Evolutionary conservation across 192 early-diverging fungal genomes (phyloP), one percentile per base, ranked within the genome.

Genomic region (Backusella liffmaniae): DNA sequence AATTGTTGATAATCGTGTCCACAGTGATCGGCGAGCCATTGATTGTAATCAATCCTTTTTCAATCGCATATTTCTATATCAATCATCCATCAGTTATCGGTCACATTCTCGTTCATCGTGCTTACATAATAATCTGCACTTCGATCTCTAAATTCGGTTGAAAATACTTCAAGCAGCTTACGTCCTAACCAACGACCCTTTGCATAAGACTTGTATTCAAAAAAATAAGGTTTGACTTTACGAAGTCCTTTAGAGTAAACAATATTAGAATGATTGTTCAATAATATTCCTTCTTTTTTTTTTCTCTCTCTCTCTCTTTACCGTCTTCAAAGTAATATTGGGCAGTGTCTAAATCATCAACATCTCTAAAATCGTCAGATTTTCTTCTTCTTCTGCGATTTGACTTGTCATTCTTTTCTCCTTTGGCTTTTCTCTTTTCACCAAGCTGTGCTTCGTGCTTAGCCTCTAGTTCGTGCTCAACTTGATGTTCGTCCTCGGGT

Each of bases 151-250:
- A 99, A 99, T 81, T 99, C 98, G 12, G 84, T 88, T 77, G 78
- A 74, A 73, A 98, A 97, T 12, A 97, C 88, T 23, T 96, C 91
- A n/a, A 91, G 82, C n/a, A 99, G 66, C 0, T 82, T 80, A 8
- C 90, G 86, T 10, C 90, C 89, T 4, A 94, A 75, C 98, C 98
- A 99, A 10, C 98, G 90, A 16, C 94, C 93, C 80, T 98, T 98
- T 26, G 93, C 93, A 79, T 91, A 94, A 0, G 94, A 91, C 70
- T 90, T 77, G 76, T 94, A 97, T 46, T 88, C 85, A 77, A 89
- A 95, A 77, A 86, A 90, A 80, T 98, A 99, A 1, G 97, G 97
- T 37, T 82, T 79, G 9, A 99, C 93, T 78, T 93, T 94, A 36
- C 94, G 89, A n/a, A 96, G 75, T 8, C 85, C 94, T 87, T 71